Conservation (phyloP, 805 yeast genomes). For the Yarrowia bubula region DNA sequence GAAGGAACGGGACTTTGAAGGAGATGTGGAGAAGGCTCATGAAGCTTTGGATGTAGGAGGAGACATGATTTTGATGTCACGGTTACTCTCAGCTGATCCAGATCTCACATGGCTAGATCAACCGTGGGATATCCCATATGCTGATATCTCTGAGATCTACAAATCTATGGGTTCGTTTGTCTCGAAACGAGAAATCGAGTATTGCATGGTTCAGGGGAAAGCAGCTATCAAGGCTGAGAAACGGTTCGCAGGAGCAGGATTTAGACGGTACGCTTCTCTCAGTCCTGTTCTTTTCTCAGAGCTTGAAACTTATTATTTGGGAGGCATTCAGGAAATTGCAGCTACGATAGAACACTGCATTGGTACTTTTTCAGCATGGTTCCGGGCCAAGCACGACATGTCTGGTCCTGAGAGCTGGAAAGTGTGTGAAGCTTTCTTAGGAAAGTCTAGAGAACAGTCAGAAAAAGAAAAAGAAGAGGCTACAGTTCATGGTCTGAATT, state of each 20-base stretch:
- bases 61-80: constrained; percentile 52
- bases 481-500: not conserved
- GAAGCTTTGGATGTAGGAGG: constrained; percentile 58
- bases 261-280: constrained; percentile 38
- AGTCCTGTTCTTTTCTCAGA: constrained; percentile 49
- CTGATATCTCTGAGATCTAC: constrained; percentile 47
- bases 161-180: constrained; percentile 40
- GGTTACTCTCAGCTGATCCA: constrained; percentile 40
- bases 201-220: constrained; percentile 56
- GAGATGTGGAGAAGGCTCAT: constrained; percentile 52
- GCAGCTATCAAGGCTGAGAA: constrained; percentile 53
- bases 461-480: not conserved
- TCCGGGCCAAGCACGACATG: constrained; percentile 42
- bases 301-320: constrained; percentile 50
- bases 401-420: constrained; percentile 37
- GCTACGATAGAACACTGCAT: constrained; percentile 45
- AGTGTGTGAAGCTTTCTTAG: not conserved
- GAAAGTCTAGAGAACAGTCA: not conserved
- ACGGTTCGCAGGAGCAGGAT: constrained; percentile 38
- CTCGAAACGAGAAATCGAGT: constrained; percentile 15
- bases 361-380: constrained; percentile 45
- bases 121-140: constrained; percentile 43
- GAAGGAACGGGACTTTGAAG: constrained; percentile 54
- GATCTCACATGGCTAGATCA: constrained; percentile 36
- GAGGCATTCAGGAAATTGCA: constrained; percentile 53